These are phyloP conservation scores for Gentiana macrophylla DNA, from an alignment of 257 asterid genomes.

Conservation along the genomic window DNA sequence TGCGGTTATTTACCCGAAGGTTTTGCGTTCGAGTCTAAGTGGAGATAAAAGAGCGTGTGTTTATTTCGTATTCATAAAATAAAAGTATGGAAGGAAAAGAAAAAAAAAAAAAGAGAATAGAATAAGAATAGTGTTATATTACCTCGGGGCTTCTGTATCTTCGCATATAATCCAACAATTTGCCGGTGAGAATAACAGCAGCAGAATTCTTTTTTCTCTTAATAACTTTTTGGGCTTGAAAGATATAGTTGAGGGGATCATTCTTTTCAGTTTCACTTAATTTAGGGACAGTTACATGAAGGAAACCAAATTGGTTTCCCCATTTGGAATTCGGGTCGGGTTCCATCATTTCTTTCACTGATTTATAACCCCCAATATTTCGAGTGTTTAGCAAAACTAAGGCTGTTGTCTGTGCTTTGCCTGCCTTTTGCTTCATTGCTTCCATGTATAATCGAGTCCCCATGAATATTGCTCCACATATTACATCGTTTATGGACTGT, in stretches of 20 bases:
- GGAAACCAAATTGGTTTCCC: conserved; percentile 84
- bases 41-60: too few species aligned
- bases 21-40: too few species aligned
- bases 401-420: conserved; percentile 44
- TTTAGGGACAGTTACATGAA: conserved; percentile 55
- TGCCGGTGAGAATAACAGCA: conserved; percentile 50
- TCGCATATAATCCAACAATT: conserved; percentile 34
- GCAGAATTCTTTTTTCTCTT: conserved; percentile 43
- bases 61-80: too few species aligned
- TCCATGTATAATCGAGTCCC: conserved; percentile 67
- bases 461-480: conserved; percentile 55
- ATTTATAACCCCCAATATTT: conserved; percentile 50
- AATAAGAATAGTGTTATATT: not conserved
- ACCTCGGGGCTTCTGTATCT: conserved; percentile 70
- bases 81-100: too few species aligned
- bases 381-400: conserved; percentile 72
- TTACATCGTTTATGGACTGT: conserved; percentile 69
- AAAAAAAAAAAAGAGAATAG: too few species aligned
- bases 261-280: not conserved
- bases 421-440: conserved; percentile 18
- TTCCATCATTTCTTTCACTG: conserved; percentile 62
- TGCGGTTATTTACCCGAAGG: too few species aligned
- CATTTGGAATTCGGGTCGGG: conserved; percentile 45
- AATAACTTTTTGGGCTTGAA: conserved; percentile 34
- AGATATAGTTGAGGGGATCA: conserved; percentile 37